Percentiles rank a stretch among this genome's conserved stretches.
These are phyloP conservation scores for Lodderomyces jiufengensis DNA, from an alignment of 1,139 yeast genomes.

Conservation along the genomic window DNA sequence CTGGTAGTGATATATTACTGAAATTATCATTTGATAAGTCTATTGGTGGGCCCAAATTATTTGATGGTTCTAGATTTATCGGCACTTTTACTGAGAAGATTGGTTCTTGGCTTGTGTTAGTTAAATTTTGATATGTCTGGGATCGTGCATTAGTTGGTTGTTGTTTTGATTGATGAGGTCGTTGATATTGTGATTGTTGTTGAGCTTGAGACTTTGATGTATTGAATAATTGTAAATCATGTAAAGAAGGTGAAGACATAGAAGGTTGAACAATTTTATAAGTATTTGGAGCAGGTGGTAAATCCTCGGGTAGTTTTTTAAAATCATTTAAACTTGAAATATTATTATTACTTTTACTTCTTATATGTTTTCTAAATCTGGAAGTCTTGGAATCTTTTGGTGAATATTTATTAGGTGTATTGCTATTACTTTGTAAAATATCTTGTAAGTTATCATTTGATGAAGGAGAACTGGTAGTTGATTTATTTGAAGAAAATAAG, in stretches of 20 bases:
- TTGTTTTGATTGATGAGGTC: too few species aligned
- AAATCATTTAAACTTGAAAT: not conserved
- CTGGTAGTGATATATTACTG: constrained; percentile 14
- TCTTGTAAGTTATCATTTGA: constrained; percentile 10
- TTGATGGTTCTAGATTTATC: not conserved
- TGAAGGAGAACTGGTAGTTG: constrained; percentile 12
- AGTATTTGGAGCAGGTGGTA: not conserved
- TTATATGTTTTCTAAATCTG: constrained; percentile 6
- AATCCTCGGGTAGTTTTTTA: constrained; percentile 7
- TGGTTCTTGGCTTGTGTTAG: too few species aligned
- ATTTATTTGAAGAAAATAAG: constrained; percentile 25
- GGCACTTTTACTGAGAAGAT: too few species aligned
- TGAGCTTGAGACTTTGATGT: not conserved
- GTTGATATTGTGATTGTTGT: not conserved
- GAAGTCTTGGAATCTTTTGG: constrained; percentile 7
- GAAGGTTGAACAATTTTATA: not conserved
- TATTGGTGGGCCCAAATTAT: constrained; percentile 15
- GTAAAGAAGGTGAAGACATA: constrained; percentile 7
- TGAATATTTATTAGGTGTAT: constrained; percentile 7
- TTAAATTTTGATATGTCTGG: too few species aligned
- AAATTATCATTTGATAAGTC: constrained; percentile 5
- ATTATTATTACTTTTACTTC: constrained; percentile 8
- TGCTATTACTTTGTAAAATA: not conserved
- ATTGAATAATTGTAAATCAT: not conserved
- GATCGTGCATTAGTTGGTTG: too few species aligned